Base-by-base conservation (phyloP, 2,329 filamentous ascomycete genomes). In the Fusarium nelsonii region DNA sequence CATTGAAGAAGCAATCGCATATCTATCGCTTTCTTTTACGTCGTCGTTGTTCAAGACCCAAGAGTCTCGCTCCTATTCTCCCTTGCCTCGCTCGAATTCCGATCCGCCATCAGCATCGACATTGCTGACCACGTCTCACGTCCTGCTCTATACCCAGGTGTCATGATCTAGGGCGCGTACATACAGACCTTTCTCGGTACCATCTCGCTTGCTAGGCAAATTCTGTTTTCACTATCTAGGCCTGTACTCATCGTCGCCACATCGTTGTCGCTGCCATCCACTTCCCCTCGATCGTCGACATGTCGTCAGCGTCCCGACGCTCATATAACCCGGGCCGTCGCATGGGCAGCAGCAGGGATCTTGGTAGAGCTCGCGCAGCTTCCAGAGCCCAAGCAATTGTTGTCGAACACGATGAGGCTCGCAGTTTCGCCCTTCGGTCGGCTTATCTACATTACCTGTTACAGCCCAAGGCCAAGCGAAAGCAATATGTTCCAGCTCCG, bases 381-480 rank as follows among this genome's bases (percentile, higher is more conserved):
- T 88, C 87, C 48, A 81, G 79, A 67, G 79, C 81, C 46, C 81
- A 83, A 65, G 78, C 81, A 49, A 77, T 82, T 52, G 79, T 82
- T 55, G 83, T 90, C 69, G 85, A 84, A 73, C 84, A 88, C 78
- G 92, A 97, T 74, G 93, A 97, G 81, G 94, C 93, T 77, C 97
- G 97, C 82, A 92, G 90, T 68, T 97, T 93, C 81, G 94, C 94
- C 74, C 88, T 99, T 56, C 92, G 96, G 67, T 90, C 92, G 72
- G 95, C 95, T 72, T 97, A 93, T 80, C 91, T 99, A 61, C 87
- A 95, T 80, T 97, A 99, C 80, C 90, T 98, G 44, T 87, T 99
- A 53, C 94, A 97, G 78, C 95, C 96, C 68, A 92, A 94, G 76
- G 88, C 92, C 75, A 96, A 95, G 81, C 89, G 93, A 76, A 92